Percentiles rank a stretch among this genome's conserved stretches.
phyloP scores from a whole-genome alignment of 192 early-diverging fungal species.

The Coemansia umbellata region DNA sequence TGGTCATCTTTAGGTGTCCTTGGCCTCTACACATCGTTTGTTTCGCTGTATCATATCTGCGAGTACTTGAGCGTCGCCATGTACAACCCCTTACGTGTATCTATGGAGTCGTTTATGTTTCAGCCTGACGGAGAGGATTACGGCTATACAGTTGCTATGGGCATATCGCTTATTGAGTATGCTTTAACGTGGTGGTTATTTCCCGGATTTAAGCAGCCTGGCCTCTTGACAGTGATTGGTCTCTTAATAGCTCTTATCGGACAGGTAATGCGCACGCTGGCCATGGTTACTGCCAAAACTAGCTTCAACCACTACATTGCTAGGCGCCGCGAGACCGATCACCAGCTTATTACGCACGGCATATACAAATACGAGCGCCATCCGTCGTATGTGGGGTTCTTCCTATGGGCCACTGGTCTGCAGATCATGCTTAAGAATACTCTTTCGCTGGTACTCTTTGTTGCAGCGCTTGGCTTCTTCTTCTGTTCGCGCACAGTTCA shows the following conservation, averaged over 20 bases:
- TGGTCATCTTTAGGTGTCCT: conserved; percentile 43
- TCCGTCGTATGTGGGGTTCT: conserved; percentile 94
- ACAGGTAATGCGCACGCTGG: conserved; percentile 72
- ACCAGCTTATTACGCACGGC: conserved; percentile 80
- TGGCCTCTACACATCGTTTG: conserved; percentile 62
- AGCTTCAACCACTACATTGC: conserved; percentile 86
- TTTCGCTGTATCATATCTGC: conserved; percentile 76
- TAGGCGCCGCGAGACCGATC: conserved; percentile 62
- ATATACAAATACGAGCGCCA: conserved; percentile 90
- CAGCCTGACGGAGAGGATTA: conserved; percentile 24
- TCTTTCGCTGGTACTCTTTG: conserved; percentile 64
- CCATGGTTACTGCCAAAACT: conserved; percentile 86
- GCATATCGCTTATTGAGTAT: conserved; percentile 27
- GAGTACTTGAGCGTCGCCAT: conserved; percentile 88
- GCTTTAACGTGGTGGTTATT: conserved; percentile 60
- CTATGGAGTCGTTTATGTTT: conserved; percentile 55
- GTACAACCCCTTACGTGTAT: conserved; percentile 65
- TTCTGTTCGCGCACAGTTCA: conserved; percentile 71
- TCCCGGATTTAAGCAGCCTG: conserved; percentile 36
- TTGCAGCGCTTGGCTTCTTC: conserved; percentile 63
- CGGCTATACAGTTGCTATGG: conserved; percentile 20
- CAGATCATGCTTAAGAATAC: conserved; percentile 81
- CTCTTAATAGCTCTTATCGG: conserved; percentile 60
- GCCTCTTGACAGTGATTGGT: conserved; percentile 47
- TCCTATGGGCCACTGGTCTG: conserved; percentile 80